Base-by-base conservation (phyloP, 2,329 filamentous ascomycete genomes). In the Ophiosphaerella narmari region DNA sequence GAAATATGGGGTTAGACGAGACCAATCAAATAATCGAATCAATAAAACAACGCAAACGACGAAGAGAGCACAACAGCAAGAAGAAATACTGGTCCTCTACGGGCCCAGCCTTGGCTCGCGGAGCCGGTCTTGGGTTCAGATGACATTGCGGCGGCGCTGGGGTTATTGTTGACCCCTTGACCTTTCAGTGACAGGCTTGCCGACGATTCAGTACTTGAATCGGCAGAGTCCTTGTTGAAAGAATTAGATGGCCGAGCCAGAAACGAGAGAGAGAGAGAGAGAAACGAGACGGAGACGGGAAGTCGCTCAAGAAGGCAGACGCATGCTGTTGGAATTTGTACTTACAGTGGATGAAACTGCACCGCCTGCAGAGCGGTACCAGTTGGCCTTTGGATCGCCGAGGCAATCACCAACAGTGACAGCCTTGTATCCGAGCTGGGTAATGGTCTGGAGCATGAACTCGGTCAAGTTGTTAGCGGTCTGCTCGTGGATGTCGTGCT, bases 361-460 rank as follows among this genome's bases (percentile, higher is more conserved):
- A 36, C 78, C 60, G 38, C 43, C 65, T 62, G 62, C 63, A 66
- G 57, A 62, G 56, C 81, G 77, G 65, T 80, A 80, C 78, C 78
- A 80, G 66, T 80, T 80, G 31, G 57, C 66, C 5, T 58, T 46
- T 8, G 75, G 72, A 54, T 80, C 78, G 8, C 71, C 74, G 32
- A 80, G 64, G 54, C 77, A 80, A 52, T 78, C 76, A 38, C 78
- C 78, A 13, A 80, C 67, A 5, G 76, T 78, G 11, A 79, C 77
- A 6, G 74, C 68, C 59, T 72, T 72, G 71, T 76, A 79, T 18
- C 74, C 73, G 26, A 75, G 69, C 14, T 54, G 49, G 36, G 67
- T 70, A 9, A 73, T 62, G 50, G 63, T 72, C 12, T 74, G 66
- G 24, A 80, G 75, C 68, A 79, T 77, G 59, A 65, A 77, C 26